Conservation (phyloP, 306 rosid genomes). For the Prunus kanzakura region DNA sequence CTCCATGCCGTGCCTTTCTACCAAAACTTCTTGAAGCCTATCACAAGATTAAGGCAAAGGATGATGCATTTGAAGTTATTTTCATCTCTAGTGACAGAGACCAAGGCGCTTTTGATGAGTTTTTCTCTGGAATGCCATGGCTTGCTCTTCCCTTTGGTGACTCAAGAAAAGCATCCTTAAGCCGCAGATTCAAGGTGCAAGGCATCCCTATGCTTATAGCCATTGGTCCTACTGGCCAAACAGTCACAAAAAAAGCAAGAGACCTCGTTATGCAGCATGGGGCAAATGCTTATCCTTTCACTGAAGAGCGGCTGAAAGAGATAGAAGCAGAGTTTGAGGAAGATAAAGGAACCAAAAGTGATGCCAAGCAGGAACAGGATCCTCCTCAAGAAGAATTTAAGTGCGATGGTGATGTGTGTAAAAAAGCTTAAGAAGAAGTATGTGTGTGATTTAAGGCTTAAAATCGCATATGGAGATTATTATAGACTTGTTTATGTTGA, state of each 20-base stretch:
- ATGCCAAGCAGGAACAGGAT: not conserved
- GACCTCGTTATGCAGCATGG: slow-evolving; percentile 41
- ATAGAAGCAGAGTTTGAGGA: slow-evolving; percentile 40
- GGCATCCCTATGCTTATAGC: slow-evolving; percentile 68
- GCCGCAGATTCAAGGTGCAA: slow-evolving; percentile 50
- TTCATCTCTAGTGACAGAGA: slow-evolving; percentile 73
- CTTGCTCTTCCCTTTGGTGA: slow-evolving; percentile 77
- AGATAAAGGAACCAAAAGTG: slow-evolving; percentile 32
- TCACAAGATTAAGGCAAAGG: slow-evolving; percentile 54
- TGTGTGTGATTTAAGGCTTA: not conserved
- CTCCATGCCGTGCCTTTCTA: slow-evolving; percentile 74
- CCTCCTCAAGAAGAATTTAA: slow-evolving; percentile 45
- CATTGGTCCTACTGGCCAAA: slow-evolving; percentile 59
- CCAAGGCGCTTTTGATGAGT: slow-evolving; percentile 57
- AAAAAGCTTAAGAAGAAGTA: slow-evolving; percentile 30
- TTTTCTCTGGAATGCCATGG: slow-evolving; percentile 80
- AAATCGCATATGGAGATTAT: not conserved
- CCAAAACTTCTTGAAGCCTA: slow-evolving; percentile 66
- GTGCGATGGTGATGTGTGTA: slow-evolving; percentile 60
- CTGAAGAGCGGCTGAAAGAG: slow-evolving; percentile 45
- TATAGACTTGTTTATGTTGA: not conserved
- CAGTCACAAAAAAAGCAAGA: slow-evolving; percentile 57
- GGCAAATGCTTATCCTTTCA: slow-evolving; percentile 73
- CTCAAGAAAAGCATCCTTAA: slow-evolving; percentile 54
- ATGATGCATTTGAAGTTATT: slow-evolving; percentile 56